Percentiles rank a stretch among this genome's conserved stretches.
Evolutionary conservation across 371 early-diverging fungal species (phyloP).

Genomic region (Mortierella sp.): DNA sequence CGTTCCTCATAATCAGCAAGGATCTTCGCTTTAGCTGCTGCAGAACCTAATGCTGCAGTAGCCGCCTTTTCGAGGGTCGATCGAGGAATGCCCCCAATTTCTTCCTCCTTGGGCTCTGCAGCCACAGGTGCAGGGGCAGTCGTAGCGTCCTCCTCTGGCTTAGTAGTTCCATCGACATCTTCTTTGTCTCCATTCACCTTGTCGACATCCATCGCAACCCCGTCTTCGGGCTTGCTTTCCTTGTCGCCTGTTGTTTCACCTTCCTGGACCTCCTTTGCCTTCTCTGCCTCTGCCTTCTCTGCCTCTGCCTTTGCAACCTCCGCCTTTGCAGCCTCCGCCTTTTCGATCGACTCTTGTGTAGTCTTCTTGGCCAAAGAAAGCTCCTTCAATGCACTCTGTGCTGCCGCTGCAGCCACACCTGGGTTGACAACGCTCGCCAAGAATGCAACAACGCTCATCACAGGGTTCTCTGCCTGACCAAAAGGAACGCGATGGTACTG

Average conservation of each 20-base stretch:
- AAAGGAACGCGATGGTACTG: constrained; percentile 82
- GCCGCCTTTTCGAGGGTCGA: constrained; percentile 69
- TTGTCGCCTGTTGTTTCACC: constrained; percentile 53
- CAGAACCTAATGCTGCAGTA: constrained; percentile 72
- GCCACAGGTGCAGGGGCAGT: neutral
- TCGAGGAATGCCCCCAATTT: constrained; percentile 52
- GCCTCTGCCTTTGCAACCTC: neutral
- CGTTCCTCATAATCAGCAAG: constrained; percentile 59
- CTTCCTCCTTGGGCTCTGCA: constrained; percentile 1
- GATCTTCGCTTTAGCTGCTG: constrained; percentile 75
- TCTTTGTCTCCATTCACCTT: constrained; percentile 11
- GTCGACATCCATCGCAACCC: constrained; percentile 4
- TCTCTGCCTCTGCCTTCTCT: constrained; percentile 46
- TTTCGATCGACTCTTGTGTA: constrained; percentile 28
- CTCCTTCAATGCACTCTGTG: constrained; percentile 73
- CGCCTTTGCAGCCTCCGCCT: constrained; percentile 9
- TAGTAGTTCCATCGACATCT: constrained; percentile 18
- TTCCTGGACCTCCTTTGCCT: constrained; percentile 24
- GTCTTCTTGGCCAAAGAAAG: constrained; percentile 52
- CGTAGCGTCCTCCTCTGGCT: constrained; percentile 9
- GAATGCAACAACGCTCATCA: constrained; percentile 95
- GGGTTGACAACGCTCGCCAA: constrained; percentile 94
- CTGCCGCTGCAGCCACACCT: constrained; percentile 90
- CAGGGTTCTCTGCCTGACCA: constrained; percentile 94
- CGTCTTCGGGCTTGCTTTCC: constrained; percentile 2